Evolutionary conservation across 2,329 filamentous ascomycete species (phyloP), one percentile per base, ranked within the genome.

Genomic region (Aspergillus oerlinghausenensis): DNA sequence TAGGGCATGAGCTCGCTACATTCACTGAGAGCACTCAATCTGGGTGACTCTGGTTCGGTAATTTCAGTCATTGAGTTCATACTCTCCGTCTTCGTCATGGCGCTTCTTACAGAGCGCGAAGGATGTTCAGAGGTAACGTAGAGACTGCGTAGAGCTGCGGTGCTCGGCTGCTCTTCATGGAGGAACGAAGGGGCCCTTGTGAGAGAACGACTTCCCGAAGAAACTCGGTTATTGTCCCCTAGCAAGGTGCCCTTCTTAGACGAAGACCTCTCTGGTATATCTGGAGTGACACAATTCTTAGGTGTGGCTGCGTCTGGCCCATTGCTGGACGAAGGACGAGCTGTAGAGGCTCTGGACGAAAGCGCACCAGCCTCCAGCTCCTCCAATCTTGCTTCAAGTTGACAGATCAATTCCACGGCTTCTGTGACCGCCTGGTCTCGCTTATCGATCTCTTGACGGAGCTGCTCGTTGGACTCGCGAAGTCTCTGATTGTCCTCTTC

Each of bases 21-120:
- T 62, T 78, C 76, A 50, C 76, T 78, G 1, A 78, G 65, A 21
- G 74, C 70, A 55, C 76, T 78, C 8, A 77, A 64, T 50, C 76
- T 67, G 2, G 75, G 75, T 7, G 75, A 77, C 32, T 65, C 68
- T 0, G 70, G 67, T n/a, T 74, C 71, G 5, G 61, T 52, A 1
- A 59, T 63, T n/a, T 73, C 70, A 38, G 63, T 67, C 59, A 70
- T 69, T 0, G 74, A 75, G 45, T 73, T 64, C 40, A 69, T 63
- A 51, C 73, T 76, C 38, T 72, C 71, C 11, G 67, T 70, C 52
- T 68, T 70, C 2, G 74, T 72, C 19, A 72, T 57, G 17, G 63
- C 61, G 55, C 66, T 73, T 56, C 65, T 32, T n/a, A 62, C 63
- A 17, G 62, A 56, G 29, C 55, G 65, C 14, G 69, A 68, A 21